phyloP scores from a whole-genome alignment of 2,329 filamentous ascomycete genomes.

The Fusarium sp. region DNA sequence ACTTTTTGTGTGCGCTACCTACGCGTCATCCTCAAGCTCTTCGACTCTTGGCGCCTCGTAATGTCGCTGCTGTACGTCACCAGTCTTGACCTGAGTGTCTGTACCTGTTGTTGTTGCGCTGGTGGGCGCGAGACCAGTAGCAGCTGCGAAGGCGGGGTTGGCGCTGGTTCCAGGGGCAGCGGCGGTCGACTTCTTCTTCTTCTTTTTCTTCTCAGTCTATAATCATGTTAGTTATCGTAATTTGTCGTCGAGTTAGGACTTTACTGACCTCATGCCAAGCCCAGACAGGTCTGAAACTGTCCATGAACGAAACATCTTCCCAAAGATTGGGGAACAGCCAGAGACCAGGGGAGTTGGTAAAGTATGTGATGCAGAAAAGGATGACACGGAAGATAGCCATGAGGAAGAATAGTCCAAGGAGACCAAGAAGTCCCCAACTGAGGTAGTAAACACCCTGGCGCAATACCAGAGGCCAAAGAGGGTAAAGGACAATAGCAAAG shows the following conservation, averaged over 20 bases:
- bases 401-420: slow-evolving; percentile 92
- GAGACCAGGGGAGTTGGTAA: slow-evolving; percentile 84
- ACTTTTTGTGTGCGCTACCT: slow-evolving; percentile 33
- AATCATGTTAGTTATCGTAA: slow-evolving; percentile 32
- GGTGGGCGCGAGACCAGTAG: slow-evolving; percentile 64
- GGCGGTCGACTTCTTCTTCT: slow-evolving; percentile 66
- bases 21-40: slow-evolving; percentile 64
- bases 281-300: slow-evolving; percentile 96
- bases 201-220: slow-evolving; percentile 56
- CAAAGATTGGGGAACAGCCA: slow-evolving; percentile 99
- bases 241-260: neutral
- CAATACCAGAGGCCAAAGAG: slow-evolving; percentile 92
- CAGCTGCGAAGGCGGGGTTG: slow-evolving; percentile 60
- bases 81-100: slow-evolving; percentile 63
- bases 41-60: slow-evolving; percentile 66
- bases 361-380: slow-evolving; percentile 92
- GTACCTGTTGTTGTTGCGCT: slow-evolving; percentile 68
- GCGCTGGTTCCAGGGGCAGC: slow-evolving; percentile 50
- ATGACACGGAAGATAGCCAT: slow-evolving; percentile 98
- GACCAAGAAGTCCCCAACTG: slow-evolving; percentile 89
- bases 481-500: slow-evolving; percentile 92
- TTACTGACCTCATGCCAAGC: slow-evolving; percentile 92
- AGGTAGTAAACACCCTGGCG: slow-evolving; percentile 97
- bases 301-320: slow-evolving; percentile 98
- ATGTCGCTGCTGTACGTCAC: slow-evolving; percentile 52